Base-by-base conservation (phyloP, 2,329 filamentous ascomycete species). In the Beauveria scarabaeidicola region DNA sequence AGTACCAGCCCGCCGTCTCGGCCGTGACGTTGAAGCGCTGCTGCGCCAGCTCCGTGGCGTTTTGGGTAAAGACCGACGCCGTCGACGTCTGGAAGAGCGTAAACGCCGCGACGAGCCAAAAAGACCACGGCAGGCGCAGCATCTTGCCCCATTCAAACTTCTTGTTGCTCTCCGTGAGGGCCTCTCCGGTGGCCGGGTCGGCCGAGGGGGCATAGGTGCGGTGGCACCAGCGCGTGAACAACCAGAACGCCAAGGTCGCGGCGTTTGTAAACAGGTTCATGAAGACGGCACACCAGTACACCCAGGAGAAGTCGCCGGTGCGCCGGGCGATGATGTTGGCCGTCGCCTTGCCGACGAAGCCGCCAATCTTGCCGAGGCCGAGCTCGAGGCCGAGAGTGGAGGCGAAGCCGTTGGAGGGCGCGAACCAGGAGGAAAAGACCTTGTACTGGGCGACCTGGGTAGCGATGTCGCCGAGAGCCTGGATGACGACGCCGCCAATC, bases 391-490 rank as follows among this genome's bases (percentile, higher is more conserved):
- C 83, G 0, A 86, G 73, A 0, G 83, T 86, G 0, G 82, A 83
- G 0, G 83, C 84, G 65, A 86, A 86, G 1, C 83, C 83, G 59
- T 81, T 78, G 8, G 76, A 82, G 0, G 83, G 84, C 0, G 83
- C 75, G 62, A 86, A 86, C 83, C 83, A 86, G 0, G 81, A 83
- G 0, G 81, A 84, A 64, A 86, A 86, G 62, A 86, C 79, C 62
- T 85, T 84, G 67, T 86, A 86, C 66, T 86, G 82, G 0, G 84
- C 84, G 32, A 85, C 76, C 64, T 86, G 83, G 0, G 84, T 86
- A 0, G 83, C 81, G 21, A 85, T 83, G 62, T 86, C 83, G n/a
- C 83, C 83, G 0, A 86, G 69, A 0, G 82, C 77, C 29, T 80
- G 75, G 13, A 86, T 69, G 1, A 86, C 72, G 40, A 77, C 70